Conservation (phyloP, 306 rosid species). For the Trifolium fragiferum region DNA sequence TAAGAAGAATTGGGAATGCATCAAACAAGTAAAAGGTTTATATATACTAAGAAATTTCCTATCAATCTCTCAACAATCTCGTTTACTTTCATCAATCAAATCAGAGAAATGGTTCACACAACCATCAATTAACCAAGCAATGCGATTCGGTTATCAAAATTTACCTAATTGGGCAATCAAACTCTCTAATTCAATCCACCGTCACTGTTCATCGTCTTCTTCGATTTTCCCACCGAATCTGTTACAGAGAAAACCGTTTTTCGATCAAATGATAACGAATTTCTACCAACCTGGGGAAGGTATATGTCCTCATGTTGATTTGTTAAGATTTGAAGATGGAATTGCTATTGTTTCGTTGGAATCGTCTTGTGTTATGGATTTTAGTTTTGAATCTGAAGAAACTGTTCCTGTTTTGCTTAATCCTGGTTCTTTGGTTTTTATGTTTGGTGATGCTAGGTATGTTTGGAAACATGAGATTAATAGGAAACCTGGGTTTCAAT, state of each 20-base stretch:
- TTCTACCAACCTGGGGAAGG: conserved; percentile 86
- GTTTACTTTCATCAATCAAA: conserved; percentile 63
- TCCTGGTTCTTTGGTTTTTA: conserved; percentile 75
- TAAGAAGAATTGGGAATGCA: conserved; percentile 38
- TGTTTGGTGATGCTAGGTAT: conserved; percentile 90
- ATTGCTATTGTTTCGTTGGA: conserved; percentile 86
- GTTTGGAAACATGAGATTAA: conserved; percentile 87
- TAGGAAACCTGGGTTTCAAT: conserved; percentile 74
- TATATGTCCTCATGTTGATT: conserved; percentile 82
- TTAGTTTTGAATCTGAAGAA: conserved; percentile 36
- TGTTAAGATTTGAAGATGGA: conserved; percentile 87
- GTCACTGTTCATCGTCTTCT: conserved; percentile 22
- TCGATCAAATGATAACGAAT: conserved; percentile 81
- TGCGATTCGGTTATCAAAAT: conserved; percentile 72
- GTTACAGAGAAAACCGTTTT: conserved; percentile 68
- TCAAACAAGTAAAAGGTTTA: conserved; percentile 61
- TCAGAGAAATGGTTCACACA: conserved; percentile 46
- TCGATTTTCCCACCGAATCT: conserved; percentile 49
- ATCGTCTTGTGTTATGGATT: conserved; percentile 88
- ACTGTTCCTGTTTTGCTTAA: conserved; percentile 61
- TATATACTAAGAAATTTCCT: conserved; percentile 68
- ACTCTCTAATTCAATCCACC: conserved; percentile 55
- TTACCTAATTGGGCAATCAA: conserved; percentile 77
- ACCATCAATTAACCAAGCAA: conserved; percentile 74
- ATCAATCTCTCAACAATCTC: conserved; percentile 53